Conservation (phyloP, 768 basidiomycete genomes). For the Neoboletus brunneissimus region DNA sequence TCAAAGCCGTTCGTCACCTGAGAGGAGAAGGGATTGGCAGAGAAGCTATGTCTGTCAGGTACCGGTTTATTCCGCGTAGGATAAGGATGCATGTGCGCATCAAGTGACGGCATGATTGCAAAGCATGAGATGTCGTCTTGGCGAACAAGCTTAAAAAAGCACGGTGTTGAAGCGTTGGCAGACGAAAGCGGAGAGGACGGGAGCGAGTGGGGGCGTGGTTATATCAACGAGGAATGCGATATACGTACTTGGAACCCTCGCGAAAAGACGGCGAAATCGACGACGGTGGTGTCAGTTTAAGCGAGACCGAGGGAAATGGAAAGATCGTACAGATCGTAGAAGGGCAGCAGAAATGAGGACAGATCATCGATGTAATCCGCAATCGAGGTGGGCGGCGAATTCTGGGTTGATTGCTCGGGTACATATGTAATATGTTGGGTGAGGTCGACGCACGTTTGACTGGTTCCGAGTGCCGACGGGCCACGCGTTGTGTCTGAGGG, state of each 20-base stretch:
- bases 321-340: too few species aligned
- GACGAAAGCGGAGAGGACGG: background rate
- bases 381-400: background rate
- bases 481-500: background rate
- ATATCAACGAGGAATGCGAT: background rate
- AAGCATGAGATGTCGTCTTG: background rate
- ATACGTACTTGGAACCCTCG: background rate
- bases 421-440: too few species aligned
- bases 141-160: background rate
- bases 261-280: background rate
- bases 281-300: too few species aligned
- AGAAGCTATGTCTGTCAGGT: background rate
- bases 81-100: background rate
- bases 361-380: too few species aligned
- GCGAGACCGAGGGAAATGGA: too few species aligned
- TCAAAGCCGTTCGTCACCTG: background rate
- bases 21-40: background rate
- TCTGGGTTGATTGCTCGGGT: too few species aligned
- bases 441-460: background rate
- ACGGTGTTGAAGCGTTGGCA: too few species aligned
- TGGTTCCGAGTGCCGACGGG: background rate
- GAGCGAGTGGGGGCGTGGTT: background rate
- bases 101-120: background rate
- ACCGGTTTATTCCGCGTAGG: conserved; percentile 18
- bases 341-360: too few species aligned